Percentiles rank a stretch among this genome's conserved stretches.
Evolutionary conservation across 2,329 filamentous ascomycete genomes (phyloP).

Genomic region (Tolypocladium amazonense): DNA sequence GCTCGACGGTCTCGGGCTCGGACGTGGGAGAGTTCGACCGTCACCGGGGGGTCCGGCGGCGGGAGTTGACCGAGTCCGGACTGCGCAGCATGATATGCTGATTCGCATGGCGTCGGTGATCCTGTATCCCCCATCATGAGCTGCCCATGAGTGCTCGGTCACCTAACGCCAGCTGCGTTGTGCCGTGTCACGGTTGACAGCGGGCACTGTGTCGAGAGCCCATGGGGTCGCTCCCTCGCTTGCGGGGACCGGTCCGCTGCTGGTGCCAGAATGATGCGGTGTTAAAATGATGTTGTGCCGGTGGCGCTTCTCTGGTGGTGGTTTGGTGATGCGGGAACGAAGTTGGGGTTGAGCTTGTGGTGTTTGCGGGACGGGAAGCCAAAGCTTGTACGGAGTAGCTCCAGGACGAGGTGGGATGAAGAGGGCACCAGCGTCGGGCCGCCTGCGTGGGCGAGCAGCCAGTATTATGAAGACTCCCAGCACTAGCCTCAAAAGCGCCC

Average conservation of each 20-base stretch:
- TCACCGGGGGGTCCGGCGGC: neutral
- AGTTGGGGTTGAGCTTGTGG: neutral
- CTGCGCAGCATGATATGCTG: neutral
- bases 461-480: constrained; percentile 16
- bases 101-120: neutral
- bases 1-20: neutral
- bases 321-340: neutral
- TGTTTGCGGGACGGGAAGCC: neutral
- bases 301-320: neutral
- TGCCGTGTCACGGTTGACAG: neutral
- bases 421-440: neutral
- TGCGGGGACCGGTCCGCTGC: neutral
- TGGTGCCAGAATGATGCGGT: neutral
- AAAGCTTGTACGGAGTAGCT: too few species aligned
- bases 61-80: neutral
- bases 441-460: neutral
- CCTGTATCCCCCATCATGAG: neutral
- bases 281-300: too few species aligned
- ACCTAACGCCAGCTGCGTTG: neutral
- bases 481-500: constrained; percentile 12
- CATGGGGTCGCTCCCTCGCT: neutral
- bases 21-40: constrained; percentile 1
- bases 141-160: neutral
- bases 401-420: neutral
- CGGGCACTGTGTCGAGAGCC: neutral